A percentile compares a stretch with the other conserved stretches of the same genome.
These are phyloP conservation scores for Amanita thiersii DNA, from an alignment of 768 basidiomycete species.

Conservation along the genomic window DNA sequence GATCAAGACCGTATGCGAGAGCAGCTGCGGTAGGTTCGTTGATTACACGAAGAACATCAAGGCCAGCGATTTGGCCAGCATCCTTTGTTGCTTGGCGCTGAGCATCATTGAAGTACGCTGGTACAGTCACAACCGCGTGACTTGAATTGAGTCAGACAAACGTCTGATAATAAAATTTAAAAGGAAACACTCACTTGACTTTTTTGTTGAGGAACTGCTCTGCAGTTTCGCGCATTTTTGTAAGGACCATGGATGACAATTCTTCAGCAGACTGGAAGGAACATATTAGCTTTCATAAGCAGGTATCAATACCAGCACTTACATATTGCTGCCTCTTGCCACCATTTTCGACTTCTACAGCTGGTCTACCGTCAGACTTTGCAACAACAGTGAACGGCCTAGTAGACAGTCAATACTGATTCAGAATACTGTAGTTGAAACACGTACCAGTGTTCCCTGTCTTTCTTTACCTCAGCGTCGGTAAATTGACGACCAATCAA, in stretches of 20 bases:
- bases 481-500: conserved; percentile 89
- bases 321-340: conserved; percentile 79
- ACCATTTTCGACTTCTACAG: conserved; percentile 78
- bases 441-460: conserved; percentile 74
- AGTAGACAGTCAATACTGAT: conserved; percentile 1
- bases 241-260: conserved; percentile 79
- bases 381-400: conserved; percentile 80
- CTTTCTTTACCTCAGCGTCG: conserved; percentile 91
- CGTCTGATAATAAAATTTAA: neutral
- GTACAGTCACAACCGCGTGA: conserved; percentile 90
- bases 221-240: conserved; percentile 95
- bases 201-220: conserved; percentile 89
- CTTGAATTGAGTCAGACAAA: conserved; percentile 25
- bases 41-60: conserved; percentile 96
- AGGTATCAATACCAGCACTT: conserved; percentile 21
- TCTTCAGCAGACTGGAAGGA: conserved; percentile 68
- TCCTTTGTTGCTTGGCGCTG: conserved; percentile 99
- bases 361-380: conserved; percentile 67
- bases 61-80: conserved; percentile 94
- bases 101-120: conserved; percentile 99
- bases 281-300: conserved; percentile 11
- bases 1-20: conserved; percentile 95
- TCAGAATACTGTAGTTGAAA: conserved; percentile 2
- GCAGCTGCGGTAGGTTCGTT: conserved; percentile 99
- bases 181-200: conserved; percentile 66